These are phyloP conservation scores for Aspergillus mulundensis DNA, from an alignment of 495 filamentous ascomycete species.

Conservation along the genomic window DNA sequence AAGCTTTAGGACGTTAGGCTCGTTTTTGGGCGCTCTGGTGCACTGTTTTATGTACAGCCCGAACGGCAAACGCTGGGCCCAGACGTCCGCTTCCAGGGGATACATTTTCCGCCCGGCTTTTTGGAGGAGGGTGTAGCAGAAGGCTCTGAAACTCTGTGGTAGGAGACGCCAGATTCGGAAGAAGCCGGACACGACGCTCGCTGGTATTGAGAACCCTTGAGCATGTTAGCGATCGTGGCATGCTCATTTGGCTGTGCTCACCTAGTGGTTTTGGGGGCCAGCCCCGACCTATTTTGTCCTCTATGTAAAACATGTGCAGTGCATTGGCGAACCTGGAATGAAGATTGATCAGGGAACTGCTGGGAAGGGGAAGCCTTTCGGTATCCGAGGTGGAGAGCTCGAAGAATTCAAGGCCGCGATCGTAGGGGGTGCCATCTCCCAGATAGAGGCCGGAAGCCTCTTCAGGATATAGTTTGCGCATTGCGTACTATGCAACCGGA, in stretches of 20 bases:
- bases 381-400: neutral
- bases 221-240: neutral
- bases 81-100: neutral
- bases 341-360: conserved; percentile 8
- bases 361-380: neutral
- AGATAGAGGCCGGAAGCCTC: neutral
- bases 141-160: neutral
- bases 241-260: neutral
- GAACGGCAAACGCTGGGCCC: conserved; percentile 16
- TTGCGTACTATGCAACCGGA: neutral
- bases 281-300: conserved; percentile 8
- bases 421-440: neutral
- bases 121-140: neutral
- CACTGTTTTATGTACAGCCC: conserved; percentile 20
- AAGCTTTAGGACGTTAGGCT: conserved; percentile 14
- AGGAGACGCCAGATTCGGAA: neutral
- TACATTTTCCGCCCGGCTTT: conserved; percentile 7
- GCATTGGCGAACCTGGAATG: conserved; percentile 12
- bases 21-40: conserved; percentile 11
- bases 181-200: neutral
- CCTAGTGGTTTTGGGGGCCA: conserved; percentile 7
- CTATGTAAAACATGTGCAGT: conserved; percentile 17
- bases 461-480: neutral
- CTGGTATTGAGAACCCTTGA: neutral
- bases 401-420: neutral